phyloP scores from a whole-genome alignment of 352 stramenopile species.

The Phytopythium delawarense region DNA sequence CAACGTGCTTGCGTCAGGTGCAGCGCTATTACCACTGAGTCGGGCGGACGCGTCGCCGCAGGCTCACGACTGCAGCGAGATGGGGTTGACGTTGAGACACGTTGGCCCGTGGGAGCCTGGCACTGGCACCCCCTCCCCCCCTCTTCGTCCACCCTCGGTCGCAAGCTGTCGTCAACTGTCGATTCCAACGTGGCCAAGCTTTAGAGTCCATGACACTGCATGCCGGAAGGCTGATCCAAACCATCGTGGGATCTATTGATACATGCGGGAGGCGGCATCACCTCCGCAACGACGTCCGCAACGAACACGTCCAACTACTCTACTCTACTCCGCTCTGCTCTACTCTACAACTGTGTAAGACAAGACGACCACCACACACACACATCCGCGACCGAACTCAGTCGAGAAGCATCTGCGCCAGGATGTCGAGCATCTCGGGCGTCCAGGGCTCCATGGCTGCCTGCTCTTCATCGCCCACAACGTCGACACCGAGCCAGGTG shows the following conservation, averaged over 20 bases:
- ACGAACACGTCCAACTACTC: not conserved
- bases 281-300: not conserved
- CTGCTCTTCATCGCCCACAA: constrained; percentile 7
- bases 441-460: constrained; percentile 20
- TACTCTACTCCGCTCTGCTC: not conserved
- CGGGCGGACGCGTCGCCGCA: too few relatives aligned
- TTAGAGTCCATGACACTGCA: not conserved
- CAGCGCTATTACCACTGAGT: too few relatives aligned
- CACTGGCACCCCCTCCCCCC: too few relatives aligned
- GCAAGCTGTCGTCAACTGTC: not conserved
- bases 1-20: too few relatives aligned
- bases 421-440: constrained; percentile 28
- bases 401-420: constrained; percentile 28
- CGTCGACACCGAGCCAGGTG: constrained; percentile 9
- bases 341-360: not conserved
- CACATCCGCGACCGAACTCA: constrained; percentile 3
- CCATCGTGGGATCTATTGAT: not conserved
- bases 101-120: not conserved
- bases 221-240: not conserved
- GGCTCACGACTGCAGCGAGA: too few relatives aligned
- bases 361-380: not conserved
- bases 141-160: too few relatives aligned
- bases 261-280: not conserved
- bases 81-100: not conserved
- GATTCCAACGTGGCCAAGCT: not conserved